Evolutionary conservation across 2,329 filamentous ascomycete species (phyloP).

Genomic region (Microdochium bolleyi): DNA sequence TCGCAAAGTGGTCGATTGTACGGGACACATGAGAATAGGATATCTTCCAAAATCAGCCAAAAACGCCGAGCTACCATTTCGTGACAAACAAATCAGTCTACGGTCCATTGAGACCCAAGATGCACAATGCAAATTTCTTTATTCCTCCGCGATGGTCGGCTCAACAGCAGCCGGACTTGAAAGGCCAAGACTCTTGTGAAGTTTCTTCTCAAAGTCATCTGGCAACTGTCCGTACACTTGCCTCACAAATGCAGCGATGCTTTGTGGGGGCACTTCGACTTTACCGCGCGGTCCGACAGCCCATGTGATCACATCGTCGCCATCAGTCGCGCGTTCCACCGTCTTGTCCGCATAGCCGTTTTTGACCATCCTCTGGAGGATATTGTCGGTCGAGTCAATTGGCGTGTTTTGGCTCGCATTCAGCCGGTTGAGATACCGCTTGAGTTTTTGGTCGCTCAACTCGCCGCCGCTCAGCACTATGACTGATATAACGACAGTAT

Average conservation of each 20-base stretch:
- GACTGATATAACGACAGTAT: constrained; percentile 69
- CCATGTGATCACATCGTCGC: constrained; percentile 72
- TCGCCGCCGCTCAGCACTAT: constrained; percentile 68
- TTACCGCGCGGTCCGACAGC: constrained; percentile 78
- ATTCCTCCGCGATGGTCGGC: constrained; percentile 3
- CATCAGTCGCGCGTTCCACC: constrained; percentile 47
- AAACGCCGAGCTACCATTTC: background rate
- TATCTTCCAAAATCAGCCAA: background rate
- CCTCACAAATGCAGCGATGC: constrained; percentile 63
- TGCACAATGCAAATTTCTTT: background rate
- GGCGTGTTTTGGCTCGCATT: constrained; percentile 71
- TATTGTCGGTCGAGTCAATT: constrained; percentile 64
- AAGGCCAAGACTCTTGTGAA: constrained; percentile 55
- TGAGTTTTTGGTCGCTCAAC: constrained; percentile 71
- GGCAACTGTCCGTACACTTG: constrained; percentile 44
- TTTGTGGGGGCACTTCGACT: constrained; percentile 72
- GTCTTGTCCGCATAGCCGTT: constrained; percentile 78
- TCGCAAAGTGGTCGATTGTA: no score
- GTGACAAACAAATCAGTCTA: background rate
- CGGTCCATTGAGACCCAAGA: background rate
- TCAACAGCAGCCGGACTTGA: background rate
- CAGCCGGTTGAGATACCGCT: constrained; percentile 64
- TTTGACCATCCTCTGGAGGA: constrained; percentile 66
- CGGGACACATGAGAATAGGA: background rate
- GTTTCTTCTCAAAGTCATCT: constrained; percentile 49